These are phyloP conservation scores for Saccharomyces hybrid DNA, from an alignment of 1,139 yeast species.

Conservation along the genomic window DNA sequence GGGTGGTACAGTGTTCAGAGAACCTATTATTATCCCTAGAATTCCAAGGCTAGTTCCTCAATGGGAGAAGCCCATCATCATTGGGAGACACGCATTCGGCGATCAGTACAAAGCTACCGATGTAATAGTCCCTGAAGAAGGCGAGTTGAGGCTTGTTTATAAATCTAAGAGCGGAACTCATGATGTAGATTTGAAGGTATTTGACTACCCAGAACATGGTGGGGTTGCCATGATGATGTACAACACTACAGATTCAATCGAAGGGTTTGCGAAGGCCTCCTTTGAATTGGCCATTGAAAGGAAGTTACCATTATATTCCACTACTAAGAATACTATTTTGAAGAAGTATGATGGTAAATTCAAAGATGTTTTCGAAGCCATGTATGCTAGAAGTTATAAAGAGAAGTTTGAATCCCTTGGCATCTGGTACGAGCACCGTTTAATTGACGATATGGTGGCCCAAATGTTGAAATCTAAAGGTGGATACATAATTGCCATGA, in stretches of 20 bases:
- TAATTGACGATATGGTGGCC: conserved; percentile 97
- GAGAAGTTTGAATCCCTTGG: conserved; percentile 62
- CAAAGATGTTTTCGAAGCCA: conserved; percentile 82
- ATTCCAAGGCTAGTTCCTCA: conserved; percentile 86
- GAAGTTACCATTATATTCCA: conserved; percentile 69
- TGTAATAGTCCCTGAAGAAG: conserved; percentile 67
- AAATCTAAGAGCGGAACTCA: conserved; percentile 45
- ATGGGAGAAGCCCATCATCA: conserved; percentile 92
- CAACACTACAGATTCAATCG: conserved; percentile 85
- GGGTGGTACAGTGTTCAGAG: conserved; percentile 95
- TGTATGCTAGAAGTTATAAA: conserved; percentile 67
- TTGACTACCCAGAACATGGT: conserved; percentile 53
- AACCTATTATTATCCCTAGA: conserved; percentile 84
- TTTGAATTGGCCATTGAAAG: conserved; percentile 79
- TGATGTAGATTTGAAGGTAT: conserved; percentile 51
- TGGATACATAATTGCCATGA: conserved; percentile 89
- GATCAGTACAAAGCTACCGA: conserved; percentile 96
- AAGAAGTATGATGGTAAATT: conserved; percentile 91
- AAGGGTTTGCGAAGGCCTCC: conserved; percentile 86
- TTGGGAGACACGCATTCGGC: conserved; percentile 96
- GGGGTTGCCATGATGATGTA: conserved; percentile 94
- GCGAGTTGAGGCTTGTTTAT: conserved; percentile 69
- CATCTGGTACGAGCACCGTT: conserved; percentile 92
- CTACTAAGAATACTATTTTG: conserved; percentile 91
- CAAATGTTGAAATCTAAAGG: conserved; percentile 95